Percentiles rank a stretch among this genome's conserved stretches.
phyloP scores from a whole-genome alignment of 2,329 filamentous ascomycete genomes.

The Piedraia hortae region DNA sequence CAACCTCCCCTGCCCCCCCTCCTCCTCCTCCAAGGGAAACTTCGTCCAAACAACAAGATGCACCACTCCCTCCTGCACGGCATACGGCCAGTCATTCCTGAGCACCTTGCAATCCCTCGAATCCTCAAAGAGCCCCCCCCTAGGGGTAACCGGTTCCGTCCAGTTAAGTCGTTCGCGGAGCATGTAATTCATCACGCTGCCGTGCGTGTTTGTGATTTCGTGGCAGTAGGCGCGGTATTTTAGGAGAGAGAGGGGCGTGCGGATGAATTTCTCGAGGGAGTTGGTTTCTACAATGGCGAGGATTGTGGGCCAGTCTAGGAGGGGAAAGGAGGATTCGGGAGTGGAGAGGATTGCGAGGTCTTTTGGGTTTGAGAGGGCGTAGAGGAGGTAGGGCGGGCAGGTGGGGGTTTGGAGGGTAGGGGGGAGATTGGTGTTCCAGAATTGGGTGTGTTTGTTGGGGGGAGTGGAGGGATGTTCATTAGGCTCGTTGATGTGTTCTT shows the following conservation, averaged over 20 bases:
- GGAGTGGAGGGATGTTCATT: no score
- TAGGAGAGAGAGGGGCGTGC: conserved; percentile 50
- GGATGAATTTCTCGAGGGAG: conserved; percentile 47
- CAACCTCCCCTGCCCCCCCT: conserved; percentile 31
- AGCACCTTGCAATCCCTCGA: conserved; percentile 32
- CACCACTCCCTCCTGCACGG: conserved; percentile 46
- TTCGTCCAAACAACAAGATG: conserved; percentile 89
- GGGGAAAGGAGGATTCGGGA: conserved; percentile 35
- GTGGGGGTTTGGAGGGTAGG: conserved; percentile 28
- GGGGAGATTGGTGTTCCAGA: conserved; percentile 65
- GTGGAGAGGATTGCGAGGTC: conserved; percentile 43
- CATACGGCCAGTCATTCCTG: conserved; percentile 87
- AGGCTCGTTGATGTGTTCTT: no score
- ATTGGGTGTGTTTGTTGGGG: conserved; percentile 25
- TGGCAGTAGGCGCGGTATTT: conserved; percentile 46
- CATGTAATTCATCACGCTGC: conserved; percentile 54
- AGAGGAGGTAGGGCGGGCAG: conserved; percentile 44
- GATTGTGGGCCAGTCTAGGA: conserved; percentile 43
- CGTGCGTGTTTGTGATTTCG: conserved; percentile 35
- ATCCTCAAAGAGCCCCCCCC: conserved; percentile 8
- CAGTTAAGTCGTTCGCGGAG: conserved; percentile 42
- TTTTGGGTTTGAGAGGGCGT: conserved; percentile 29
- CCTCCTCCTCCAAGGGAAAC: conserved; percentile 47
- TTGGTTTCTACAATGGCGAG: conserved; percentile 34
- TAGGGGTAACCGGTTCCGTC: conserved; percentile 18